Evolutionary conservation across 345 rosid genomes (phyloP).

Genomic region (Eucalyptus paniculata): DNA sequence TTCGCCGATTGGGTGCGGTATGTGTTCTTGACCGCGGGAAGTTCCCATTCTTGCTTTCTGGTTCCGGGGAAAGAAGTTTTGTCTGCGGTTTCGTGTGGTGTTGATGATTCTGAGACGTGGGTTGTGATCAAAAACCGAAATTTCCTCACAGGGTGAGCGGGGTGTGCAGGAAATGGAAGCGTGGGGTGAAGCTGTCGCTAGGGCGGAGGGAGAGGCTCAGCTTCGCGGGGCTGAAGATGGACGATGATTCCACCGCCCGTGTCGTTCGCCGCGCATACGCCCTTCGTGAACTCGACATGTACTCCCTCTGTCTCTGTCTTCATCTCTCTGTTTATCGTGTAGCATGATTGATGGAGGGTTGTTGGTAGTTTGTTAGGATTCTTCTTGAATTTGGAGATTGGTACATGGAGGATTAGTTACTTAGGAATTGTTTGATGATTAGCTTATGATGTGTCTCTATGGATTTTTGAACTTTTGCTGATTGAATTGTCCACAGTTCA

Average conservation of each 20-base stretch:
- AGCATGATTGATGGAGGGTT: neutral
- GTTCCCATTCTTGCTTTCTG: no score
- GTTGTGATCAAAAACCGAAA: neutral
- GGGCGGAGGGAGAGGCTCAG: constrained; percentile 53
- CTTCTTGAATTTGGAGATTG: neutral
- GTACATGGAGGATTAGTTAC: neutral
- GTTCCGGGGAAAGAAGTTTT: no score
- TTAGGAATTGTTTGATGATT: neutral
- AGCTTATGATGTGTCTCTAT: neutral
- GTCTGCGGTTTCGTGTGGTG: no score
- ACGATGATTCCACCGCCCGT: constrained; percentile 68
- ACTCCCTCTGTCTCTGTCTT: neutral
- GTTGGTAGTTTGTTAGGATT: neutral
- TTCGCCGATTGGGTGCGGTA: no score
- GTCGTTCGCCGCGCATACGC: constrained; percentile 52
- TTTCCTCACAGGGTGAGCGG: constrained; percentile 43
- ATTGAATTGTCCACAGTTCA: constrained; percentile 24
- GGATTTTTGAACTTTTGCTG: neutral
- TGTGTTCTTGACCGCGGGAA: no score
- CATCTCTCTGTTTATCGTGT: neutral
- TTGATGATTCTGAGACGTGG: no score
- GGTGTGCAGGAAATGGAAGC: constrained; percentile 80
- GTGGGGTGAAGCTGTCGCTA: constrained; percentile 67
- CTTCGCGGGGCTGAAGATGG: constrained; percentile 80
- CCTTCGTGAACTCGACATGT: constrained; percentile 90